Conservation (phyloP, 208 protist genomes). For the Naegleria gruberi region DNA sequence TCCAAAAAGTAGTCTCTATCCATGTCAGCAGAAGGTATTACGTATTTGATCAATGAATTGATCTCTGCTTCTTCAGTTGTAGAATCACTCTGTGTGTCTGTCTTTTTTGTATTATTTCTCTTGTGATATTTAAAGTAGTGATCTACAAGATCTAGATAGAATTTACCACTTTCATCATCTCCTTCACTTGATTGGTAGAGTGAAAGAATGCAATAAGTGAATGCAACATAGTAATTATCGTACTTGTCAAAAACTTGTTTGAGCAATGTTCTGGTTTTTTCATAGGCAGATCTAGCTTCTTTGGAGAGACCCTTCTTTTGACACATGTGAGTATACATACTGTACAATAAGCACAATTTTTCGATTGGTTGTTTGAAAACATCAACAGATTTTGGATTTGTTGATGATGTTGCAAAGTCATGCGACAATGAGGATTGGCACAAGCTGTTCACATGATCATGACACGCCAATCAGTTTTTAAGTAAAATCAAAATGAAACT, state of each 20-base stretch:
- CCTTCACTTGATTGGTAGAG: not conserved
- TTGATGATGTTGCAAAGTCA: too few species aligned
- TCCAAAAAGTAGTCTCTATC: not conserved
- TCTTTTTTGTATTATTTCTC: not conserved
- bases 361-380: not conserved
- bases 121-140: not conserved
- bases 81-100: not conserved
- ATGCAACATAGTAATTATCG: not conserved
- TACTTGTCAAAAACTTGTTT: not conserved
- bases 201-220: not conserved
- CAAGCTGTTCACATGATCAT: too few species aligned
- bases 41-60: not conserved
- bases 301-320: not conserved
- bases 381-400: too few species aligned
- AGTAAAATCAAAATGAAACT: too few species aligned
- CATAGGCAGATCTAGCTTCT: not conserved
- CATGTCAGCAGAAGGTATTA: not conserved
- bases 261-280: not conserved
- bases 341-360: not conserved
- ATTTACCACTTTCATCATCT: not conserved
- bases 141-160: not conserved
- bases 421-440: too few species aligned
- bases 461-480: too few species aligned
- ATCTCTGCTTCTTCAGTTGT: not conserved
- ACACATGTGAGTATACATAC: not conserved